Base-by-base conservation (phyloP, 805 yeast species). In the Starmerella sirachaensis region DNA sequence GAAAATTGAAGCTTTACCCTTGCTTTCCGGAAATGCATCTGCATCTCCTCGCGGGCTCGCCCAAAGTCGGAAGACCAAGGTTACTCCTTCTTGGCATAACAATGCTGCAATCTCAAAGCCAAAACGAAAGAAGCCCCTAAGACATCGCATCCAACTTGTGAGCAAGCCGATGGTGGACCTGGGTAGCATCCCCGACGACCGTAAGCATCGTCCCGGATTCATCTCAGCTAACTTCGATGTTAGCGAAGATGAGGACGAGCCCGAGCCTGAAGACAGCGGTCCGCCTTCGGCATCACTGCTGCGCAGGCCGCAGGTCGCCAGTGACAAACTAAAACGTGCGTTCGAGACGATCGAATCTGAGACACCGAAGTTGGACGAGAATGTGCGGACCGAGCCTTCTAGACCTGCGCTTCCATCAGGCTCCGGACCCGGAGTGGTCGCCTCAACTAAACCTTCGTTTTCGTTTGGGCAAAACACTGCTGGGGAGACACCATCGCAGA, bases 201-300 rank as follows among this genome's bases (percentile, higher is more conserved):
- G 61, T 14, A 41, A 41, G 17, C 39, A 44, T n/a, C 45, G 51
- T 6, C 61, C 60, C 1, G 64, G 64, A 1, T 56, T 46, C 33
- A 53, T 55, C 26, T 45, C 58, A 3, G 63, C 60, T 1, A 52
- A 52, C 19, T 55, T 59, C 29, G 60, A 55, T n/a, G 48, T 53
- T 35, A 41, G 51, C 25, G 53, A 50, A 14, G 57, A 53, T 17
- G 55, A 49, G 9, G 48, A 17, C 3, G 42, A 35, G 17, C 12
- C 9, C 5, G 38, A 32, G n/a, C 10, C 14, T 6, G 18, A 28
- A 25, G 17, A 30, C 12, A 12, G 22, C 14, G 16, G 14, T 8
- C 18, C 19, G 22, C 23, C 35, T 12, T 27, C 16, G 3, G 20
- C 33, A 6, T 9, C 32, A 3, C 37, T 35, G 6, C n/a, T 35